Conservation (phyloP, 768 basidiomycete species). For the Daedaleopsis nitida region DNA sequence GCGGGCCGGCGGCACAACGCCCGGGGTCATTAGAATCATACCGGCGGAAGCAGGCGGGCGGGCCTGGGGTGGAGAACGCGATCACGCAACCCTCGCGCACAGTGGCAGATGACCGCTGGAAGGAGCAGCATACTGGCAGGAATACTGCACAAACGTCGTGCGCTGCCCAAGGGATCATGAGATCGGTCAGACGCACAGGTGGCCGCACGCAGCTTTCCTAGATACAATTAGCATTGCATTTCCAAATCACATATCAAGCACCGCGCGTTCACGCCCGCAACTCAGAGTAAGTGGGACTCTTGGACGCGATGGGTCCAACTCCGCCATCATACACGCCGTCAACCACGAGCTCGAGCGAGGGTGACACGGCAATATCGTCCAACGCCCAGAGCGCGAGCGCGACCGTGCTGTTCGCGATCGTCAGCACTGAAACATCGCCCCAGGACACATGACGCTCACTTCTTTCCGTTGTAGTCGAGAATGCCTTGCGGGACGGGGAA, state of each 20-base stretch:
- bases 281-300: constrained; percentile 47
- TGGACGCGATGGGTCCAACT: constrained; percentile 51
- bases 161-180: too few relatives aligned
- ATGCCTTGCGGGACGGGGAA: constrained; percentile 88
- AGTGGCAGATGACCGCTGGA: too few relatives aligned
- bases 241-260: background rate
- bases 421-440: background rate
- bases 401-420: constrained; percentile 24
- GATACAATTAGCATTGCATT: too few relatives aligned
- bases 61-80: too few relatives aligned
- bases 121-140: too few relatives aligned
- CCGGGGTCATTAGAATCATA: too few relatives aligned
- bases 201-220: too few relatives aligned
- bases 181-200: too few relatives aligned
- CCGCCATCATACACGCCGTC: constrained; percentile 68
- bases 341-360: constrained; percentile 55
- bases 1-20: too few relatives aligned
- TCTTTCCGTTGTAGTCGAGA: constrained; percentile 67
- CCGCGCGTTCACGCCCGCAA: background rate
- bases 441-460: constrained; percentile 46
- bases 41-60: too few relatives aligned
- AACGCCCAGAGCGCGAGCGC: constrained; percentile 73
- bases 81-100: too few relatives aligned
- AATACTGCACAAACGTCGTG: too few relatives aligned
- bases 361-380: constrained; percentile 48